Percentiles rank a stretch among this genome's conserved stretches.
These are phyloP conservation scores for Chenopodium berlandieri DNA, from an alignment of 148 eudicot genomes.

Conservation along the genomic window DNA sequence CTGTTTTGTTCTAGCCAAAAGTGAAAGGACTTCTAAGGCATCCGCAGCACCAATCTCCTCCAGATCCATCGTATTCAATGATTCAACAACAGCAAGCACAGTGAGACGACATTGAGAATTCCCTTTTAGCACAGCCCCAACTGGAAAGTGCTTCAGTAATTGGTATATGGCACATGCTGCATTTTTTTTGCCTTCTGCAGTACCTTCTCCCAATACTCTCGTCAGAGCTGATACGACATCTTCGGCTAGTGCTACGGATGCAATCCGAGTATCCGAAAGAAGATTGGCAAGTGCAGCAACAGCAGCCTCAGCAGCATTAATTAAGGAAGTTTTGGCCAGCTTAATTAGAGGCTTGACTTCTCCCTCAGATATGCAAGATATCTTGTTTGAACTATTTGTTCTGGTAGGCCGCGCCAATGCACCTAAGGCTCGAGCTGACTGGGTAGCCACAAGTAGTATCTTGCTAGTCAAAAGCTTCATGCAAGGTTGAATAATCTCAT, in stretches of 20 bases:
- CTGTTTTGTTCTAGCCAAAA: slow-evolving; percentile 59
- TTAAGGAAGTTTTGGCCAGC: slow-evolving; percentile 73
- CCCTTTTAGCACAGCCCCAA: slow-evolving; percentile 61
- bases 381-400: slow-evolving; percentile 47
- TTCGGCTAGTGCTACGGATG: slow-evolving; percentile 73
- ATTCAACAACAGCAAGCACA: slow-evolving; percentile 64
- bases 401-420: slow-evolving; percentile 65
- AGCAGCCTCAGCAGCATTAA: slow-evolving; percentile 74
- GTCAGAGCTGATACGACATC: slow-evolving; percentile 74
- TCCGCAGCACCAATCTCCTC: slow-evolving; percentile 55
- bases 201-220: slow-evolving; percentile 65
- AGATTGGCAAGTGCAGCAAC: slow-evolving; percentile 81
- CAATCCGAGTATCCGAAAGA: slow-evolving; percentile 60
- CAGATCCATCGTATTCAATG: slow-evolving; percentile 52
- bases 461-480: slow-evolving; percentile 80
- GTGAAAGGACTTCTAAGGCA: slow-evolving; percentile 62
- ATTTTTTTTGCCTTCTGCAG: slow-evolving; percentile 66
- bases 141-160: slow-evolving; percentile 62
- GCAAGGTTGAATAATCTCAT: slow-evolving; percentile 70
- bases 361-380: slow-evolving; percentile 61
- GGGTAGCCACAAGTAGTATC: slow-evolving; percentile 65
- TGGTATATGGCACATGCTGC: slow-evolving; percentile 69
- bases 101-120: slow-evolving; percentile 56
- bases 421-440: slow-evolving; percentile 81
- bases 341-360: slow-evolving; percentile 71